phyloP scores from a whole-genome alignment of 805 yeast species.

The Lipomyces sp. region DNA sequence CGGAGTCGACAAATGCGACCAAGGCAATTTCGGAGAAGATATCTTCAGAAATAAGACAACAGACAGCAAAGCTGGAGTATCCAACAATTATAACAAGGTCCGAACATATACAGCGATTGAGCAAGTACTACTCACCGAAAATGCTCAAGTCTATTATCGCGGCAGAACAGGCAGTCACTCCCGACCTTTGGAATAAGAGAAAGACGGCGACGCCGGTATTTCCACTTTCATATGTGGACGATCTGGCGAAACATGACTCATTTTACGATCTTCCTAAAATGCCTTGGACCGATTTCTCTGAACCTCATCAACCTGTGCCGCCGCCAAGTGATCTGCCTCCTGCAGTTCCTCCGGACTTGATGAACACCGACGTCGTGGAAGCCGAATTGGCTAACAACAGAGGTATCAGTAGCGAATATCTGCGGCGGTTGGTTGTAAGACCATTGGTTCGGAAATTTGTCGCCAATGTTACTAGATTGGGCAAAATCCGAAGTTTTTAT shows the following conservation, averaged over 20 bases:
- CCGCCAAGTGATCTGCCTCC: conserved; percentile 40
- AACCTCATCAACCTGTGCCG: conserved; percentile 62
- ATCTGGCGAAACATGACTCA: conserved; percentile 70
- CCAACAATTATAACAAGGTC: conserved; percentile 1
- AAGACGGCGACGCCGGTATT: conserved; percentile 56
- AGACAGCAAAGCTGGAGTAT: background rate
- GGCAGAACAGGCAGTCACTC: conserved; percentile 76
- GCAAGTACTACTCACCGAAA: conserved; percentile 79
- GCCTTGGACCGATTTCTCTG: conserved; percentile 52
- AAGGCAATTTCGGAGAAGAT: background rate
- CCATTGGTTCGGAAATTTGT: conserved; percentile 60
- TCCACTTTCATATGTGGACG: conserved; percentile 73
- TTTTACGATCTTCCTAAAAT: conserved; percentile 69
- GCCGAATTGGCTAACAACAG: conserved; percentile 5
- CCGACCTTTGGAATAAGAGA: conserved; percentile 59
- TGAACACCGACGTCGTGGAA: conserved; percentile 2
- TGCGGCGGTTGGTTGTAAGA: conserved; percentile 9
- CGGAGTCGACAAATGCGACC: background rate
- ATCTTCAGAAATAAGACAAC: background rate
- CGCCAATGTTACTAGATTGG: conserved; percentile 88
- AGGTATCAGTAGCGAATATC: conserved; percentile 18
- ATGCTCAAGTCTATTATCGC: conserved; percentile 78
- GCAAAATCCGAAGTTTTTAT: conserved; percentile 82
- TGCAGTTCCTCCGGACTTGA: conserved; percentile 42
- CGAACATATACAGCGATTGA: conserved; percentile 22